Percentiles rank a stretch among this genome's conserved stretches.
These are phyloP conservation scores for Abelmoschus esculentus DNA, from an alignment of 345 rosid genomes.

Conservation along the genomic window DNA sequence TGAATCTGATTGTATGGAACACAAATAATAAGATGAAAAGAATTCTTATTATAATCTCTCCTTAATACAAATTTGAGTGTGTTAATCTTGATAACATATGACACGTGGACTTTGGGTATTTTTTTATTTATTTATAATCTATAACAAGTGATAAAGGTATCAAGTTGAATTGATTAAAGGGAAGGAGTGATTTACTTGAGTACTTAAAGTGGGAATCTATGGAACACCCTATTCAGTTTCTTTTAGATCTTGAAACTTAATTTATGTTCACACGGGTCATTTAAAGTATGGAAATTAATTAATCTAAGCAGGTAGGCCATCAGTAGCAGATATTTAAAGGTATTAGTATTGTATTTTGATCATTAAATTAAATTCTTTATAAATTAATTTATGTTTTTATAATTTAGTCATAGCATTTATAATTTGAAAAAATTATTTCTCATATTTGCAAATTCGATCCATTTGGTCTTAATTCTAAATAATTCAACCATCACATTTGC, in stretches of 20 bases:
- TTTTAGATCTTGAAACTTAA: neutral
- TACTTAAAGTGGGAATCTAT: neutral
- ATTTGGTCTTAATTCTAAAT: no score
- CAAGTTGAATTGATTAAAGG: neutral
- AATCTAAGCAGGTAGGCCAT: neutral
- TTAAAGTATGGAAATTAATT: neutral
- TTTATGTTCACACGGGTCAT: neutral
- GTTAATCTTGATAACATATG: conserved; percentile 1
- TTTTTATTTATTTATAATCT: conserved; percentile 8
- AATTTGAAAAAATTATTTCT: no score
- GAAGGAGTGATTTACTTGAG: neutral
- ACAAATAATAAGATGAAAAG: no score
- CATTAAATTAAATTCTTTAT: no score
- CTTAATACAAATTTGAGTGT: neutral
- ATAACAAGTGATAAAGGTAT: conserved; percentile 7
- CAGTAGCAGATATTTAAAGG: neutral
- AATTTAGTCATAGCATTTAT: no score
- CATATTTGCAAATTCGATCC: no score
- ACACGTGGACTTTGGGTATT: conserved; percentile 1
- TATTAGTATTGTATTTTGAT: no score
- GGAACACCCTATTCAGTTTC: neutral
- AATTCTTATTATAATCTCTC: no score
- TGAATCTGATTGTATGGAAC: no score
- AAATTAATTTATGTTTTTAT: no score
- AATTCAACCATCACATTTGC: no score